These are phyloP conservation scores for Pyrenophora tritici-repentis DNA, from an alignment of 2,329 filamentous ascomycete species.

Conservation along the genomic window DNA sequence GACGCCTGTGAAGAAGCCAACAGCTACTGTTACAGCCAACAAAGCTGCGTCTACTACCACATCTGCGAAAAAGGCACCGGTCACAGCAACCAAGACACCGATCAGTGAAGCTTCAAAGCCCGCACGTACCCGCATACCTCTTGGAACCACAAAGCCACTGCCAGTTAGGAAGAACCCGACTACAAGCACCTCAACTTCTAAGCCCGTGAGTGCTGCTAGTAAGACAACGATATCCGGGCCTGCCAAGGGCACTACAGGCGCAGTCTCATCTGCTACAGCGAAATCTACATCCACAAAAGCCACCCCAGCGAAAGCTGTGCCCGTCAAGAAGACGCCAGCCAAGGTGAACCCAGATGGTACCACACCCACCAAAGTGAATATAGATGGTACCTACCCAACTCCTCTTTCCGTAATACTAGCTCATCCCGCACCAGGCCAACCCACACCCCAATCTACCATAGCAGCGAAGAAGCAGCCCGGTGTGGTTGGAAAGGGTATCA, in stretches of 20 bases:
- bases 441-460: conserved; percentile 14
- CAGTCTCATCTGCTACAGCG: conserved; percentile 6
- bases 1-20: conserved; percentile 10
- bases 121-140: conserved; percentile 16
- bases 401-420: conserved; percentile 29
- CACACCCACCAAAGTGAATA: conserved; percentile 16
- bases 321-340: conserved; percentile 32
- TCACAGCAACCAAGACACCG: conserved; percentile 23
- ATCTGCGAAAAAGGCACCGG: conserved; percentile 24
- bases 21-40: conserved; percentile 17
- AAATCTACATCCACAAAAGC: conserved; percentile 19
- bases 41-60: conserved; percentile 32
- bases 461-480: conserved; percentile 40
- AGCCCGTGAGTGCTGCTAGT: conserved; percentile 16
- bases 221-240: conserved; percentile 17
- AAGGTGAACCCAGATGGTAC: conserved; percentile 20
- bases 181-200: conserved; percentile 6
- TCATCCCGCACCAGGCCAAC: conserved; percentile 34
- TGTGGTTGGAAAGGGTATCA: conserved; percentile 41
- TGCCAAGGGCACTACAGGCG: conserved; percentile 20
- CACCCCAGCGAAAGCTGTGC: conserved; percentile 21
- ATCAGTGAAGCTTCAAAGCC: conserved; percentile 24
- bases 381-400: conserved; percentile 38
- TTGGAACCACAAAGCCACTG: conserved; percentile 28
- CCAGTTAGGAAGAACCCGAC: conserved; percentile 14